Evolutionary conservation across 208 protist genomes (phyloP).

Genomic region (Crithidia fasciculata): DNA sequence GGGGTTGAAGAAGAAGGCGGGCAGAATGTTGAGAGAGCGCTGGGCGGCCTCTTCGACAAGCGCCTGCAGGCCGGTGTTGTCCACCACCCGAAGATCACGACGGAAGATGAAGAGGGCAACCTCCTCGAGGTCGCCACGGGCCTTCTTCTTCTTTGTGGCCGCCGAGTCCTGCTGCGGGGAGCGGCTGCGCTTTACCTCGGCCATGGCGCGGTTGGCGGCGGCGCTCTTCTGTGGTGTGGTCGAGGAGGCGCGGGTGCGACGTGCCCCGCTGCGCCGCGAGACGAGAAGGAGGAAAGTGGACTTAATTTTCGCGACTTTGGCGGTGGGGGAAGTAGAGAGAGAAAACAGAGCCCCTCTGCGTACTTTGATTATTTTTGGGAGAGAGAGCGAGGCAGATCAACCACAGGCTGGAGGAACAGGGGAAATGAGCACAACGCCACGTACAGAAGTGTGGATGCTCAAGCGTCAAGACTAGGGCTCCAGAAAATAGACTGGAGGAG

Average conservation of each 20-base stretch:
- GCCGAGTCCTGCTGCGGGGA: slow-evolving; percentile 3
- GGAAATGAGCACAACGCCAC: no score
- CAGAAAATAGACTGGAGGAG: no score
- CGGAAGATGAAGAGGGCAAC: slow-evolving; percentile 82
- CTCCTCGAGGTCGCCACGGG: slow-evolving; percentile 9
- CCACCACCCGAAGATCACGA: slow-evolving; percentile 62
- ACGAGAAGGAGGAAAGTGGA: slow-evolving; percentile 23
- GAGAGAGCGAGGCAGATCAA: no score
- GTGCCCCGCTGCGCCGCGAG: slow-evolving; percentile 17
- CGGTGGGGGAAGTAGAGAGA: background rate
- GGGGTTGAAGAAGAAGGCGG: slow-evolving; percentile 85
- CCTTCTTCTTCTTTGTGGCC: slow-evolving; percentile 13
- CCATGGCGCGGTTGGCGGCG: slow-evolving; percentile 1
- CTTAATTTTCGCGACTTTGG: slow-evolving; percentile 2
- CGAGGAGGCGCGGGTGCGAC: background rate
- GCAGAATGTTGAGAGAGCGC: slow-evolving; percentile 43
- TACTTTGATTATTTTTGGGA: background rate
- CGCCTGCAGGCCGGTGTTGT: slow-evolving; percentile 72
- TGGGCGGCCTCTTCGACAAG: slow-evolving; percentile 36
- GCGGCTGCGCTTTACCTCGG: slow-evolving; percentile 27
- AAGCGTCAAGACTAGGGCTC: no score
- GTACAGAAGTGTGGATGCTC: no score
- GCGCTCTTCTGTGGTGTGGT: background rate
- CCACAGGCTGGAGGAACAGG: no score
- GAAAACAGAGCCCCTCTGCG: background rate